Evolutionary conservation across 495 filamentous ascomycete genomes (phyloP).

Genomic region (Daldinia concentrica): DNA sequence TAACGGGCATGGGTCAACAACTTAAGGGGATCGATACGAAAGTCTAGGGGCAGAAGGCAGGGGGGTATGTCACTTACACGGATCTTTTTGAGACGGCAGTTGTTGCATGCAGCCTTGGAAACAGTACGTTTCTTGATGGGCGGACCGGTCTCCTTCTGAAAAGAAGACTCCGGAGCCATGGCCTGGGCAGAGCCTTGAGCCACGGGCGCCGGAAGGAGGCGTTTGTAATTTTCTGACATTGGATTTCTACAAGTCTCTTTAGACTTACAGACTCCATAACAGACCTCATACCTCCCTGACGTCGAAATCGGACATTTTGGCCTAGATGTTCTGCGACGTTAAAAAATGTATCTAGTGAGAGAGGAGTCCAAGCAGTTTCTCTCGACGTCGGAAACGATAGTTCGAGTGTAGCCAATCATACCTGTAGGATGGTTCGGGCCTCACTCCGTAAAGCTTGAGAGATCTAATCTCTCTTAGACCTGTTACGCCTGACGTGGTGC

Average conservation of each 20-base stretch:
- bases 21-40: not conserved
- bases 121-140: conserved; percentile 41
- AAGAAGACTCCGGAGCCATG: conserved; percentile 20
- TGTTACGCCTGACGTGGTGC: conserved; percentile 13
- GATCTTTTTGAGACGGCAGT: conserved; percentile 38
- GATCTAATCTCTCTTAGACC: conserved; percentile 29
- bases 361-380: conserved; percentile 13
- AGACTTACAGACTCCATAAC: conserved; percentile 32
- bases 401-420: conserved; percentile 37
- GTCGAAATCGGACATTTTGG: conserved; percentile 29
- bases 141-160: conserved; percentile 28
- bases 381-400: conserved; percentile 32
- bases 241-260: conserved; percentile 23
- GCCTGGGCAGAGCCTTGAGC: conserved; percentile 31
- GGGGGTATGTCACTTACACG: conserved; percentile 16
- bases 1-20: conserved; percentile 15
- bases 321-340: conserved; percentile 23
- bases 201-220: conserved; percentile 36
- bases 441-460: conserved; percentile 29
- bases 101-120: conserved; percentile 40
- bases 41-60: not conserved
- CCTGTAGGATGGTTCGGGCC: conserved; percentile 29
- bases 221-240: conserved; percentile 41
- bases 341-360: conserved; percentile 21
- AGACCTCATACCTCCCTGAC: conserved; percentile 23